A percentile compares a stretch with the other conserved stretches of the same genome.
These are phyloP conservation scores for Bombardia bombarda DNA, from an alignment of 495 filamentous ascomycete genomes.

Conservation along the genomic window DNA sequence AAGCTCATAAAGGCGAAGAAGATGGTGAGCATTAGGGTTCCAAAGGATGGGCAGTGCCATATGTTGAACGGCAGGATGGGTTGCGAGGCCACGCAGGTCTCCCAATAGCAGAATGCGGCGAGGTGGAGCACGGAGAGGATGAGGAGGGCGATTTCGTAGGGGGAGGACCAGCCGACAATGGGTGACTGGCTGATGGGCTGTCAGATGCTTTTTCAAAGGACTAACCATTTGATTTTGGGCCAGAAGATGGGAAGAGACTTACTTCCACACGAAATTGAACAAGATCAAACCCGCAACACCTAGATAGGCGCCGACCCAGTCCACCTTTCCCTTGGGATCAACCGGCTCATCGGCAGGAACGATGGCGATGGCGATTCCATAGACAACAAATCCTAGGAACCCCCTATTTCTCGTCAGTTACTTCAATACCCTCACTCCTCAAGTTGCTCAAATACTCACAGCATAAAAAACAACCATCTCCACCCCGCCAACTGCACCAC, in stretches of 20 bases:
- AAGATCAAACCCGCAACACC: slow-evolving; percentile 37
- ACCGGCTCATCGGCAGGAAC: slow-evolving; percentile 32
- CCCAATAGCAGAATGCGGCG: slow-evolving; percentile 38
- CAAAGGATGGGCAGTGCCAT: slow-evolving; percentile 43
- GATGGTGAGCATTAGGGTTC: slow-evolving; percentile 37
- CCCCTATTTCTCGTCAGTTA: slow-evolving; percentile 33
- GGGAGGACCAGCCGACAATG: slow-evolving; percentile 37
- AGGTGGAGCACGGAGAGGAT: slow-evolving; percentile 32
- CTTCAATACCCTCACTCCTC: too few species aligned
- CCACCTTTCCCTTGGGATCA: slow-evolving; percentile 37
- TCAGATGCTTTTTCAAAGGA: too few species aligned
- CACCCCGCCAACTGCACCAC: slow-evolving; percentile 35
- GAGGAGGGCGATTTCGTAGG: slow-evolving; percentile 39
- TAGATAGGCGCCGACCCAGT: slow-evolving; percentile 42
- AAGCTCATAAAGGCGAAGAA: slow-evolving; percentile 46
- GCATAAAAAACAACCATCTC: slow-evolving; percentile 48
- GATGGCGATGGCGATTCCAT: slow-evolving; percentile 2
- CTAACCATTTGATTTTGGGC: background rate
- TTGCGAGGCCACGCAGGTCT: slow-evolving; percentile 28
- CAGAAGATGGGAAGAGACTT: slow-evolving; percentile 15
- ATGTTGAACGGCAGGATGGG: slow-evolving; percentile 46
- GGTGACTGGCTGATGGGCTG: slow-evolving; percentile 38
- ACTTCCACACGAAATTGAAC: slow-evolving; percentile 52
- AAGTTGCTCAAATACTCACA: too few species aligned
- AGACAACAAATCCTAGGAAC: slow-evolving; percentile 27